These are phyloP conservation scores for Pascua sp. DNA, from an alignment of 1,284 basidiomycete species.

Conservation along the genomic window DNA sequence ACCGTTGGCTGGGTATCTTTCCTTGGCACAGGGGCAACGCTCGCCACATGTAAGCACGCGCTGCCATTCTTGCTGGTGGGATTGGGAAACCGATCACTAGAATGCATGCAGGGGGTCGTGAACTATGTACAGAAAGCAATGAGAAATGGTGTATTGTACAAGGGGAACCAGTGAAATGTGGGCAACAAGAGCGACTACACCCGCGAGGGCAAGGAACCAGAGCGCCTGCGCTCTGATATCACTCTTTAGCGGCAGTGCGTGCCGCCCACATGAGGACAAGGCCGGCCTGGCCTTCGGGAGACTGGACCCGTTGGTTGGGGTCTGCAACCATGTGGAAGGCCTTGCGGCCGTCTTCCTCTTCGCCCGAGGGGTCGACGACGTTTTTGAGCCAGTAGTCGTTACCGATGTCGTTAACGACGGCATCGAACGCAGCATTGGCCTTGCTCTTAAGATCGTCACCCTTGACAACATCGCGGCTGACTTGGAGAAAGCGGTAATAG, in stretches of 20 bases:
- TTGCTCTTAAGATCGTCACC: not conserved
- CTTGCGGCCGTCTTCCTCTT: not conserved
- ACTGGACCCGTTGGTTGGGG: conserved; percentile 12
- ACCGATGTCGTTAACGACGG: conserved; percentile 27
- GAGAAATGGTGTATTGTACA: too few relatives aligned
- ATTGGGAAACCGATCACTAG: too few relatives aligned
- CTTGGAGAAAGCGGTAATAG: conserved; percentile 31
- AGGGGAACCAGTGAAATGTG: too few relatives aligned
- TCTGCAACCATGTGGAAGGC: conserved; percentile 3
- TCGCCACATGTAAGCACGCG: too few relatives aligned
- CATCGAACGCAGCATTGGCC: conserved; percentile 27
- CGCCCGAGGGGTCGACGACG: conserved; percentile 31
- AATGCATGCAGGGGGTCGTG: too few relatives aligned
- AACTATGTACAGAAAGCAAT: too few relatives aligned
- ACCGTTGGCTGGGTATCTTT: too few relatives aligned
- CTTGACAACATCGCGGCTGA: conserved; percentile 13
- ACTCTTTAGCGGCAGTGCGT: conserved; percentile 22
- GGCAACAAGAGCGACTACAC: too few relatives aligned
- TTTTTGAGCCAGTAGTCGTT: conserved; percentile 23
- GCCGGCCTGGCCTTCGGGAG: conserved; percentile 36
- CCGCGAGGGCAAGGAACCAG: too few relatives aligned
- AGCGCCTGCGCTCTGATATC: not conserved
- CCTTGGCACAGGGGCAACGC: too few relatives aligned
- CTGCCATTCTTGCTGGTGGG: too few relatives aligned
- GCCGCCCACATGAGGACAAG: conserved; percentile 40